Percentiles rank a stretch among this genome's conserved stretches.
phyloP scores from a whole-genome alignment of 108 stramenopile genomes.

The Mayamaea pseudoterrestris region DNA sequence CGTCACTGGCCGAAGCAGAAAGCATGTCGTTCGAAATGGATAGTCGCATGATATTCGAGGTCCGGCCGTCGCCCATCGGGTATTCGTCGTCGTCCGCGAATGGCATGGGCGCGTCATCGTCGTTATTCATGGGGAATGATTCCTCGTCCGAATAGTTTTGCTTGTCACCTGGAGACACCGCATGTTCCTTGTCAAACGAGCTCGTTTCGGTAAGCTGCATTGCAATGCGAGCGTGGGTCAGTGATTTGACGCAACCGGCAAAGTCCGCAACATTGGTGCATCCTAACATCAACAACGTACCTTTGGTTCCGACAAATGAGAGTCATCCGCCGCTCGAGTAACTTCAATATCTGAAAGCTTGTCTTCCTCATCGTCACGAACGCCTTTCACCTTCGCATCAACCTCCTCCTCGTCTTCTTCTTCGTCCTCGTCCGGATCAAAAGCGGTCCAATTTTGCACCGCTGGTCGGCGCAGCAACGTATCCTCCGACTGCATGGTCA shows the following conservation, averaged over 20 bases:
- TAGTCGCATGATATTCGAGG: conserved; percentile 7
- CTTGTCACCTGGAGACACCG: no score
- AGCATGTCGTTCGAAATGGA: conserved; percentile 2
- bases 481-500: no score
- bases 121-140: no score
- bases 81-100: conserved; percentile 17
- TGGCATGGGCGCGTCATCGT: background rate
- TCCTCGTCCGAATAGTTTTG: no score
- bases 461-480: conserved; percentile 9
- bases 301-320: conserved; percentile 26
- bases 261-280: no score
- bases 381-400: conserved; percentile 8
- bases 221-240: no score
- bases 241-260: no score
- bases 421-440: conserved; percentile 72
- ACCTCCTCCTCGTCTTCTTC: conserved; percentile 31
- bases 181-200: no score
- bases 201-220: no score
- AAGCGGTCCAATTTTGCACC: conserved; percentile 73
- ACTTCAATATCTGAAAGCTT: conserved; percentile 63
- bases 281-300: conserved; percentile 30
- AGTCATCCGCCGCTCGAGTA: conserved; percentile 54
- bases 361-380: conserved; percentile 11
- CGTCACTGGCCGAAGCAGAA: conserved; percentile 30
- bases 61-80: conserved; percentile 4